Percentiles rank a stretch among this genome's conserved stretches.
Conservation (phyloP, 345 rosid species). For the Viola odorata region DNA sequence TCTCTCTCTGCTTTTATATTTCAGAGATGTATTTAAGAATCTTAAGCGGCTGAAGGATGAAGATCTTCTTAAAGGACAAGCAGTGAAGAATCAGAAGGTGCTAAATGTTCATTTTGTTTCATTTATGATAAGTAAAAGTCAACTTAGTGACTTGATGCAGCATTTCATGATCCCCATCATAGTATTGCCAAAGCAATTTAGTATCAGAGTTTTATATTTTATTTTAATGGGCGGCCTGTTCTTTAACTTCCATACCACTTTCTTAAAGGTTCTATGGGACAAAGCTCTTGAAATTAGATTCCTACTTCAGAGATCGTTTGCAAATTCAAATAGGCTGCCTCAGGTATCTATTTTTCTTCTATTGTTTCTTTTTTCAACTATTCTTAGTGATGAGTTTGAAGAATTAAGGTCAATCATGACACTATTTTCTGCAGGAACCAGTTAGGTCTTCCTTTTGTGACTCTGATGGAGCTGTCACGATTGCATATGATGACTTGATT, state of each 20-base stretch:
- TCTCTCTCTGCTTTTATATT: not conserved
- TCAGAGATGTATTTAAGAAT: slow-evolving; percentile 61
- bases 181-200: not conserved
- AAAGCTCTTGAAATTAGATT: slow-evolving; percentile 72
- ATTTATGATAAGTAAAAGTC: not conserved
- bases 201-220: no score
- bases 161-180: not conserved
- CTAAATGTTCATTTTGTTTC: not conserved
- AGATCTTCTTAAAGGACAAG: slow-evolving; percentile 80
- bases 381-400: not conserved
- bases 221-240: no score
- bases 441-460: slow-evolving; percentile 56
- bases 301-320: slow-evolving; percentile 81
- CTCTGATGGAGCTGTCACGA: slow-evolving; percentile 41
- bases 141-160: not conserved
- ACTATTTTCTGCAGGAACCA: slow-evolving; percentile 48
- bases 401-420: slow-evolving; percentile 6
- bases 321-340: slow-evolving; percentile 71
- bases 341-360: slow-evolving; percentile 36
- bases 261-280: slow-evolving; percentile 72
- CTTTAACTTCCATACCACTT: not conserved
- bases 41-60: slow-evolving; percentile 75
- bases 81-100: slow-evolving; percentile 91
- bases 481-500: slow-evolving; percentile 59
- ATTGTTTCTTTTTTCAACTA: not conserved